Percentiles rank a stretch among this genome's conserved stretches.
These are phyloP conservation scores for Ephemerocybe angulata DNA, from an alignment of 768 basidiomycete genomes.

Conservation along the genomic window DNA sequence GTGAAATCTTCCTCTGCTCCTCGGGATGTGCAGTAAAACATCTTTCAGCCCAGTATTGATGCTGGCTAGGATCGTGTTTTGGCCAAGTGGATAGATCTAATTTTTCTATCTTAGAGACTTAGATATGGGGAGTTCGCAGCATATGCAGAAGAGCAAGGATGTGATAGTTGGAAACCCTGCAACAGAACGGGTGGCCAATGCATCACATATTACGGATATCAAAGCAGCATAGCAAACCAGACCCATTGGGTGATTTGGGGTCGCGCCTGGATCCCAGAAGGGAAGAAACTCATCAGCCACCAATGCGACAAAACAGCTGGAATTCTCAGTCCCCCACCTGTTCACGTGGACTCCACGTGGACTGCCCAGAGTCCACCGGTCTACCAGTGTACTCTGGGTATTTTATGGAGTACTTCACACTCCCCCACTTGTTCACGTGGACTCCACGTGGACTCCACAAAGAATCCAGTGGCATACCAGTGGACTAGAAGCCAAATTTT, in stretches of 20 bases:
- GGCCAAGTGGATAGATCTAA: background rate
- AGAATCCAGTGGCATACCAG: too few relatives aligned
- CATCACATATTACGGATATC: slow-evolving; percentile 29
- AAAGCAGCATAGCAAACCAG: slow-evolving; percentile 20
- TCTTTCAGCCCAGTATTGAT: slow-evolving; percentile 18
- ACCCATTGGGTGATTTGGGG: slow-evolving; percentile 13
- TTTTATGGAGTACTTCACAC: too few relatives aligned
- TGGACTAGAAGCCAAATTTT: too few relatives aligned
- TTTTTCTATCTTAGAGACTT: background rate
- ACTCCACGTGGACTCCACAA: too few relatives aligned
- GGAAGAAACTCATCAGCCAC: slow-evolving; percentile 31
- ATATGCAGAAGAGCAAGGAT: slow-evolving; percentile 13
- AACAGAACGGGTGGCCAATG: slow-evolving; percentile 22
- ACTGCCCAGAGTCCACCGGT: too few relatives aligned
- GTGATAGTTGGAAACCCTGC: slow-evolving; percentile 17
- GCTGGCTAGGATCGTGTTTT: background rate
- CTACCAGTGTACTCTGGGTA: too few relatives aligned
- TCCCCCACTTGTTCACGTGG: too few relatives aligned
- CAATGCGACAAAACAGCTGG: too few relatives aligned
- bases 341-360: too few relatives aligned
- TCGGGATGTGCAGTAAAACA: slow-evolving; percentile 6
- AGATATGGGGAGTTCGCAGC: background rate
- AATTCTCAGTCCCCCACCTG: too few relatives aligned
- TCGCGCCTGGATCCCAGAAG: slow-evolving; percentile 26
- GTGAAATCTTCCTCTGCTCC: slow-evolving; percentile 9